Evolutionary conservation across 129 eudicot genomes (phyloP), one percentile per base, ranked within the genome.

Genomic region (Flaveria sonorensis): DNA sequence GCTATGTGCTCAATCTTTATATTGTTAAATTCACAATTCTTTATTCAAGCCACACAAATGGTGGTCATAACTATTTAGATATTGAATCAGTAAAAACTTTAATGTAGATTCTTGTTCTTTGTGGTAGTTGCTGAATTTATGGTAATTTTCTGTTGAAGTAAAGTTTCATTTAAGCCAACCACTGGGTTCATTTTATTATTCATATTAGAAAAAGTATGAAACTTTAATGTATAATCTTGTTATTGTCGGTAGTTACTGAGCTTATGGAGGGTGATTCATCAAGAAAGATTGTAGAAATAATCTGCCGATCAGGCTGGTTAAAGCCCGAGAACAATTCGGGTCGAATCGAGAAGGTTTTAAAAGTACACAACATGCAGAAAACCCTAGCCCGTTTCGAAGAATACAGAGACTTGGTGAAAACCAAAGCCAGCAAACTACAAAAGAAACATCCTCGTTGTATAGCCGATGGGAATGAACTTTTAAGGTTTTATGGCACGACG

Each of bases 401-500:
- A 43, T 89, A 94, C 85, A 70, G 99, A 62, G 99, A 94, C 63
- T 73, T 63, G 28, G 99, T 94, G 28, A 94, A 94, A 83, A 57
- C 81, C 71, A 94, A 88, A 36, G 99, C 99, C 1, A 88, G 99
- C 84, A 94, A 88, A 71, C 94, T 94, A 70, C 88, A 90, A 1
- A 94, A 94, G 77, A 94, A 94, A 68, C 99, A 94, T 78, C 96
- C 99, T 74, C 93, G 99, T 1, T 94, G 99, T 79, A 65, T 94
- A 24, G 99, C 99, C 1, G 99, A 94, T 64, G 99, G 99, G 5
- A 94, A 94, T 74, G 99, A 94, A 68, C 97, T 94, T 45, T 75
- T 94, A 32, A 84, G 99, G 79, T 94, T 94, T 81, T 84, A 87
- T 42, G 99, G 99, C 43, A 89, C 99, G 19, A 91, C 93, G 14